These are phyloP conservation scores for Tulasnella sp. DNA, from an alignment of 768 basidiomycete genomes.

Conservation along the genomic window DNA sequence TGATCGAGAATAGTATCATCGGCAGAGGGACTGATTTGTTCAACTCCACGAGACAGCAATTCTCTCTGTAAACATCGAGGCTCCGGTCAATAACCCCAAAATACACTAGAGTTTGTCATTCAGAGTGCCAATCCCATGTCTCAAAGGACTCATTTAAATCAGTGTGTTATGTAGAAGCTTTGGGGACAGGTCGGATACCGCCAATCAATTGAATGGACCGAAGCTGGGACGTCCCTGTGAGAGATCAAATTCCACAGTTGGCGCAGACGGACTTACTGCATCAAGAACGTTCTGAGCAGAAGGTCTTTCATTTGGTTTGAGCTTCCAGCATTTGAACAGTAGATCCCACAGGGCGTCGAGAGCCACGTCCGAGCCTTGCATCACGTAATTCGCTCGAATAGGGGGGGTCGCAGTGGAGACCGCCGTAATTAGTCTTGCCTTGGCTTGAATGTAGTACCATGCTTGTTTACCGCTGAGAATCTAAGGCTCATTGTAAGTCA, in stretches of 20 bases:
- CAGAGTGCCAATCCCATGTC: too few relatives aligned
- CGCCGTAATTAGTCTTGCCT: not conserved
- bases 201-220: not conserved
- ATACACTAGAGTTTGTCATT: too few relatives aligned
- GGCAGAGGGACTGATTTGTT: too few relatives aligned
- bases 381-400: not conserved
- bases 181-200: not conserved
- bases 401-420: not conserved
- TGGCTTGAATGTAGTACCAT: not conserved
- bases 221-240: not conserved
- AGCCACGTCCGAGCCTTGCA: not conserved
- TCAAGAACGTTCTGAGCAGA: not conserved
- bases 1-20: too few relatives aligned
- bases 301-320: not conserved
- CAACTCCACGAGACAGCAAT: too few relatives aligned
- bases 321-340: not conserved
- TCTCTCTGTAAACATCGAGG: too few relatives aligned
- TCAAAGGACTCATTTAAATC: too few relatives aligned
- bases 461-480: not conserved
- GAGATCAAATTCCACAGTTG: not conserved
- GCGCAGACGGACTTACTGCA: not conserved
- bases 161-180: too few relatives aligned
- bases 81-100: too few relatives aligned
- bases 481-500: not conserved
- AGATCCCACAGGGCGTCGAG: not conserved